A percentile compares a stretch with the other conserved stretches of the same genome.
Evolutionary conservation across 148 eudicot species (phyloP).

Genomic region (Fagopyrum esculentum): DNA sequence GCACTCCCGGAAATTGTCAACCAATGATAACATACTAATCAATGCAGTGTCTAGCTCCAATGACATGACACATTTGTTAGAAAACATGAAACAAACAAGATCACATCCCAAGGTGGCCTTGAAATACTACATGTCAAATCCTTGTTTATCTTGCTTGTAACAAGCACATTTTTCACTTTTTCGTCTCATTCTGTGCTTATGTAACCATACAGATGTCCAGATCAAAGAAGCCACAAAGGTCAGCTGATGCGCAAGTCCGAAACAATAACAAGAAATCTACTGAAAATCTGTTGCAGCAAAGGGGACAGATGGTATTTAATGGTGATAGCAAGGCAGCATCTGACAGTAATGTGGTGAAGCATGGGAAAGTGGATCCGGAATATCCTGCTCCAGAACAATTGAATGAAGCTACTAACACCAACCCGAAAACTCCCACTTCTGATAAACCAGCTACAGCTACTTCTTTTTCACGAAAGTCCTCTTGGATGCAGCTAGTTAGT

Average conservation of each 20-base stretch:
- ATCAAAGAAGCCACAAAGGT: constrained; percentile 17
- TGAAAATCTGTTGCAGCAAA: constrained; percentile 18
- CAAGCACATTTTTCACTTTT: neutral
- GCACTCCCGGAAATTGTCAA: too few species aligned
- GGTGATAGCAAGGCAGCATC: constrained; percentile 15
- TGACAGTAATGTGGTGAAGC: neutral
- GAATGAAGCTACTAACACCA: constrained; percentile 14
- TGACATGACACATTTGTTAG: too few species aligned
- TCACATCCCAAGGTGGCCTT: too few species aligned
- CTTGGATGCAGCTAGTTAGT: constrained; percentile 70
- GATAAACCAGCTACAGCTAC: constrained; percentile 35
- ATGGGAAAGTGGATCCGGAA: constrained; percentile 16
- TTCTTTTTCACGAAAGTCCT: constrained; percentile 58
- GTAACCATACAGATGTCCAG: constrained; percentile 26
- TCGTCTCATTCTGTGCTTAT: constrained; percentile 8
- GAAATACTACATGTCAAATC: too few species aligned
- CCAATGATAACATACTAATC: too few species aligned
- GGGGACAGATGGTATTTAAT: constrained; percentile 19
- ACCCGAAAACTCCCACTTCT: constrained; percentile 8
- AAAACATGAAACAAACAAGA: too few species aligned
- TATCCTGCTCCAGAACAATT: constrained; percentile 13
- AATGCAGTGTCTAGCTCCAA: too few species aligned
- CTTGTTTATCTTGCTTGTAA: too few species aligned
- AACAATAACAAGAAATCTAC: constrained; percentile 19
- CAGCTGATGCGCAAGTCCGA: constrained; percentile 16